Evolutionary conservation across 768 basidiomycete genomes (phyloP).

Genomic region (Agrocybe praecox): DNA sequence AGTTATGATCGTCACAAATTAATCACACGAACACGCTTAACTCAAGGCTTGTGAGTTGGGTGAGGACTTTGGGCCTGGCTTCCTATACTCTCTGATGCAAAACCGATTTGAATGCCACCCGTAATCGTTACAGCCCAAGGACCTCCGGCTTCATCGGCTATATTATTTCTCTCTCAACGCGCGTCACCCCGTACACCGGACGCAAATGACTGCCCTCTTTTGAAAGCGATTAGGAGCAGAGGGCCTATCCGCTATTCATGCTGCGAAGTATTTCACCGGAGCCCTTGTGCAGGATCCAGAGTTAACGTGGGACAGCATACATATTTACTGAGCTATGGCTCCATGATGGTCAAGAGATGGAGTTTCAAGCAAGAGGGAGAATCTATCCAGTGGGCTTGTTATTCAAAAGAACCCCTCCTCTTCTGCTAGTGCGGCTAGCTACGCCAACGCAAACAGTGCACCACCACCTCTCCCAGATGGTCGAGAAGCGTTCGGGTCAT

Average conservation of each 20-base stretch:
- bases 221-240: conserved; percentile 58
- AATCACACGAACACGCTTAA: not conserved
- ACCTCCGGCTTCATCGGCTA: conserved; percentile 44
- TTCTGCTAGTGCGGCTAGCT: conserved; percentile 30
- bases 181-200: conserved; percentile 19
- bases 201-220: conserved; percentile 40
- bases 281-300: conserved; percentile 55
- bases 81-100: not conserved
- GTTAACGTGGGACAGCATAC: conserved; percentile 69
- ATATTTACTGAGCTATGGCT: conserved; percentile 67
- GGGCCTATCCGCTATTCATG: conserved; percentile 41
- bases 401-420: conserved; percentile 24
- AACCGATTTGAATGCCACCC: conserved; percentile 21
- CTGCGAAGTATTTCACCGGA: conserved; percentile 39
- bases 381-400: conserved; percentile 75
- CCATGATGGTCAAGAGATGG: conserved; percentile 75
- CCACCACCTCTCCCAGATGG: conserved; percentile 14
- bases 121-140: conserved; percentile 45
- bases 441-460: conserved; percentile 30
- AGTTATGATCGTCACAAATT: not conserved
- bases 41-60: not conserved
- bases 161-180: conserved; percentile 38
- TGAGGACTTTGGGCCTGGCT: not conserved
- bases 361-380: conserved; percentile 71
- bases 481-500: conserved; percentile 57